Base-by-base conservation (phyloP, 2,329 filamentous ascomycete species). In the Graphium sp. region DNA sequence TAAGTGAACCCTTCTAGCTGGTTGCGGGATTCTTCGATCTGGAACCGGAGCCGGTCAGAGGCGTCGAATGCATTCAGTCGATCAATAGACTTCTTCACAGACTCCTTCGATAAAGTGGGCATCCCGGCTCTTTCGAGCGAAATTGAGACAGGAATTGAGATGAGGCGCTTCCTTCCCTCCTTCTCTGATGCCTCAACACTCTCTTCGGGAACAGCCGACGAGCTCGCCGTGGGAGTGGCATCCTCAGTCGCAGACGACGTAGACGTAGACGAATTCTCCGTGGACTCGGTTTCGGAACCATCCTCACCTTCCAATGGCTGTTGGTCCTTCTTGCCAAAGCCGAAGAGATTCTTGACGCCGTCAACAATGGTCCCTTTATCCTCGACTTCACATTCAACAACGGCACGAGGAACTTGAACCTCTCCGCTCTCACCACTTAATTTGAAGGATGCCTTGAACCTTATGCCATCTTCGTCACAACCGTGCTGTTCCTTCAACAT, bases 1-100 rank as follows among this genome's bases (percentile, higher is more conserved):
- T 98, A 98, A 10, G 87, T 93, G 51, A 79, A 95, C 9, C 68
- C 76, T 52, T 98, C 89, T n/a, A 98, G 70, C 38, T 80, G 77
- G 53, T 95, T 98, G 32, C 94, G 60, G 1, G 81, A 72, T 48
- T 94, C 87, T 47, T 94, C 85, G 18, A 85, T 73, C 33, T 73
- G 60, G 20, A 73, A 55, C 28, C 85, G 78, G 17, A 77, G 71
- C 39, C 67, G 69, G 52, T 98, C 89, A 3, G 87, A 93, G 16
- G 68, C 62, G 39, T 91, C 83, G 42, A 98, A 95, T 5, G 82
- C 76, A 42, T 73, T 66, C 24, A 98, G 67, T 24, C 82, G 76
- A 39, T 79, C 66, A 47, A 77, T 74, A 50, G 63, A 41, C 42
- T 59, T 50, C 37, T 56, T 41, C 41, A 66, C 35, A 22, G 67